Base-by-base conservation (phyloP, 257 asterid genomes). In the Echites panduratus region DNA sequence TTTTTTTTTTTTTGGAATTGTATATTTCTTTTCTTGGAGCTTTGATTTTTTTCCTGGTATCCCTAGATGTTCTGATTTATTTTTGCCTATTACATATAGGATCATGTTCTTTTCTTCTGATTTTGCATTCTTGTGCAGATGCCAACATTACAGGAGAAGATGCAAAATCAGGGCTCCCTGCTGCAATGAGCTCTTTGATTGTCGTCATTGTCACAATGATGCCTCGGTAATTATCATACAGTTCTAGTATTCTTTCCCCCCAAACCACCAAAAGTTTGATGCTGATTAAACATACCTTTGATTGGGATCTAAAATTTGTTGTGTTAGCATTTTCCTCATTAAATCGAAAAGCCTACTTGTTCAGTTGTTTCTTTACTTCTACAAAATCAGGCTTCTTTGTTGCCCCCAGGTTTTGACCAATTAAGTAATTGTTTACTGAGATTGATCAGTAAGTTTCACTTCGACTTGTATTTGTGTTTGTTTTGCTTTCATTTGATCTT, bases 131-230 rank as follows among this genome's bases (percentile, higher is more conserved):
- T 68, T 13, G 17, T 40, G 41, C 38, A 84, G 87, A 45, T 84
- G 87, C 84, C 75, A 78, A 80, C 87, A 84, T 70, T 84, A 84
- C 68, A 76, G 87, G 83, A 84, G 87, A 76, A 81, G 87, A 75
- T 84, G 87, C 80, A 78, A 57, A 70, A 71, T 84, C 53, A 81
- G 87, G 74, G 82, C 85, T 62, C 85, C 82, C 43, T 84, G 87
- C 66, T 84, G 87, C 70, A 81, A 84, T 64, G 87, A 84, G 72
- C 79, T 84, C 73, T 84, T 66, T 64, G 82, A 71, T 63, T 84
- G 87, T 70, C 82, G 87, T 12, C 87, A 84, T 68, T 84, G 87
- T 76, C 87, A 84, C 77, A 81, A 84, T 68, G 87, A 84, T 48
- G 84, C 80, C 49, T 12, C 71, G 79, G 87, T 84, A 76, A 10